Base-by-base conservation (phyloP, 2,329 filamentous ascomycete species). In the Epichloe sibirici region DNA sequence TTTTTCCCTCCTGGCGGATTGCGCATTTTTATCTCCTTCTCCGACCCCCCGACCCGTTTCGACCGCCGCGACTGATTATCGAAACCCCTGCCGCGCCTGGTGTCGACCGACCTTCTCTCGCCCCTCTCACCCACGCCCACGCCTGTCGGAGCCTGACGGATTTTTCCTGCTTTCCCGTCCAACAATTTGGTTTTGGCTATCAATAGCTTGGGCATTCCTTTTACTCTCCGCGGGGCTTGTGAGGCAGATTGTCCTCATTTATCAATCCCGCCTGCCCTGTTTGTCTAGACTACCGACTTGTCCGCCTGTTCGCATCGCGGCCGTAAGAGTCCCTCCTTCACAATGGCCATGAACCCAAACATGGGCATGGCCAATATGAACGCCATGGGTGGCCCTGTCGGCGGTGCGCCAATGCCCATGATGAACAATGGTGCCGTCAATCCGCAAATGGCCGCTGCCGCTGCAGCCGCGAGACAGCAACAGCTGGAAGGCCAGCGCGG, bases 281-380 rank as follows among this genome's bases (percentile, higher is more conserved):
- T 13, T 21, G 35, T 45, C 17, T 9, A 28, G 12, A 49, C 43
- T 53, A 55, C 52, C 57, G 49, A 51, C 53, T 57, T 56, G 43
- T 51, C 56, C 53, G 56, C 51, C 34, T 43, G 35, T 31, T 48
- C 53, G 48, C 53, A 47, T 55, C 48, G 44, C 53, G 43, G 51
- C 48, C 50, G 17, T 34, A 28, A 53, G 37, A 38, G 49, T 43
- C 47, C 51, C 46, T 40, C 52, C 49, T 51, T 53, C 55, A 58
- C 53, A 55, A 64, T 62, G 61, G 62, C 65, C 61, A 81, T 81
- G 77, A 83, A 79, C 74, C 74, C 69, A 67, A 83, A 79, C 72
- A 65, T 71, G 44, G 69, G 79, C 64, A 86, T 89, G 82, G 77
- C 76, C 64, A 78, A 74, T 64, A 87, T 88, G 80, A 80, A 76